Percentiles rank a stretch among this genome's conserved stretches.
phyloP scores from a whole-genome alignment of 495 filamentous ascomycete genomes.

The Aspergillus steynii region DNA sequence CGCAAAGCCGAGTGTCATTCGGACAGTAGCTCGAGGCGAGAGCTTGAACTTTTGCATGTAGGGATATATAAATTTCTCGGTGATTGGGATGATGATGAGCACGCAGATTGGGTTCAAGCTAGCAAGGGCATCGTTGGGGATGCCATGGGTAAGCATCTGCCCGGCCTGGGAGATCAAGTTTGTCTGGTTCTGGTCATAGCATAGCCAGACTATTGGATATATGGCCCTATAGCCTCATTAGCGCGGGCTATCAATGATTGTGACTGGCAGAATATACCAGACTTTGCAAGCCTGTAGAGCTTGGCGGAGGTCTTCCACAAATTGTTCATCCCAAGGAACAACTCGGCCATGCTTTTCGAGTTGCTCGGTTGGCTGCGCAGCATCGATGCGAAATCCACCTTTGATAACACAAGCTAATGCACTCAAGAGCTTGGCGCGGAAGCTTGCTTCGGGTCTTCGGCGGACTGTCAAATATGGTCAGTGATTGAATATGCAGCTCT shows the following conservation, averaged over 20 bases:
- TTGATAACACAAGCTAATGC: slow-evolving; percentile 17
- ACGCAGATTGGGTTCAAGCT: background rate
- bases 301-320: slow-evolving; percentile 51
- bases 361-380: slow-evolving; percentile 25
- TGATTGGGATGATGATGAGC: background rate
- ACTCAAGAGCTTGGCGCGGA: slow-evolving; percentile 41
- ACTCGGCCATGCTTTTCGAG: slow-evolving; percentile 20
- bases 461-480: slow-evolving; percentile 21
- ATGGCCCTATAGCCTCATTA: background rate
- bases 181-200: background rate
- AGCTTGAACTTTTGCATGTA: background rate
- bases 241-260: background rate
- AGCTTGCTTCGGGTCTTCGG: slow-evolving; percentile 40
- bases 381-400: slow-evolving; percentile 29
- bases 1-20: background rate
- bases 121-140: slow-evolving; percentile 1
- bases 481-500: background rate
- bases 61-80: background rate
- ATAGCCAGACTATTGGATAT: slow-evolving; percentile 1
- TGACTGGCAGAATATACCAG: slow-evolving; percentile 31
- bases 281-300: slow-evolving; percentile 36
- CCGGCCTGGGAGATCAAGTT: slow-evolving; percentile 4
- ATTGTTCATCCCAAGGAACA: slow-evolving; percentile 35
- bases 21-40: background rate
- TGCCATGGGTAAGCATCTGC: slow-evolving; percentile 2